Conservation (phyloP, 2,329 filamentous ascomycete genomes). For the Diaporthe vaccinii region DNA sequence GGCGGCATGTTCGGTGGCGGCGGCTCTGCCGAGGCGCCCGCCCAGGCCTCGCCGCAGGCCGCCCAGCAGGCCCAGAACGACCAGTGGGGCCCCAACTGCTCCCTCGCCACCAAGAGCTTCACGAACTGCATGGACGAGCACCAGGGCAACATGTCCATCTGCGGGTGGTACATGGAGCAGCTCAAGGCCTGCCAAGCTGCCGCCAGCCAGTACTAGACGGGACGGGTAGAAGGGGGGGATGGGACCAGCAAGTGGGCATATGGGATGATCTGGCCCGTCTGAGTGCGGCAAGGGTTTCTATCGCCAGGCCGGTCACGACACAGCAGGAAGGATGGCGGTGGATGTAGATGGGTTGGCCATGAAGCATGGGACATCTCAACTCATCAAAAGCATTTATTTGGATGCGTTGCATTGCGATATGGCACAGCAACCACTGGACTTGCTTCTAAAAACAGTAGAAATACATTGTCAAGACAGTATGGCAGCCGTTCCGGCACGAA, state of each 20-base stretch:
- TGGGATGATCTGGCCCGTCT: neutral
- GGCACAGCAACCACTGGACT: constrained; percentile 8
- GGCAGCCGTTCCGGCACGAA: neutral
- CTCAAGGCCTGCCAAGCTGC: constrained; percentile 89
- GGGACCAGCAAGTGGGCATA: neutral
- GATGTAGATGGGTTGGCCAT: neutral
- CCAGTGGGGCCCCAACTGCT: constrained; percentile 77
- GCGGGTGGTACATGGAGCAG: constrained; percentile 98
- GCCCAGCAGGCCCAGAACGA: constrained; percentile 67
- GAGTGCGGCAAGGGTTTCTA: neutral
- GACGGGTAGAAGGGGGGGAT: constrained; percentile 2
- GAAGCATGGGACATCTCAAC: constrained; percentile 31
- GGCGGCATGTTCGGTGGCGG: constrained; percentile 88
- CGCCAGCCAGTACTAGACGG: constrained; percentile 76
- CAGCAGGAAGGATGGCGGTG: neutral
- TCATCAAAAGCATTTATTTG: constrained; percentile 26
- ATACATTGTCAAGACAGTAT: constrained; percentile 1
- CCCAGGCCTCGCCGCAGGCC: constrained; percentile 62
- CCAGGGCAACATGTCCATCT: constrained; percentile 93
- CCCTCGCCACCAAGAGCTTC: constrained; percentile 85
- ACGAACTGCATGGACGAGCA: constrained; percentile 98
- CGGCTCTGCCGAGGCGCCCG: constrained; percentile 64
- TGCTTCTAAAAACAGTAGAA: constrained; percentile 29
- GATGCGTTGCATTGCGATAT: constrained; percentile 30
- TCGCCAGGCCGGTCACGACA: neutral